Percentiles rank a stretch among this genome's conserved stretches.
phyloP scores from a whole-genome alignment of 441 rosid genomes.

The Bruguiera hainesii region DNA sequence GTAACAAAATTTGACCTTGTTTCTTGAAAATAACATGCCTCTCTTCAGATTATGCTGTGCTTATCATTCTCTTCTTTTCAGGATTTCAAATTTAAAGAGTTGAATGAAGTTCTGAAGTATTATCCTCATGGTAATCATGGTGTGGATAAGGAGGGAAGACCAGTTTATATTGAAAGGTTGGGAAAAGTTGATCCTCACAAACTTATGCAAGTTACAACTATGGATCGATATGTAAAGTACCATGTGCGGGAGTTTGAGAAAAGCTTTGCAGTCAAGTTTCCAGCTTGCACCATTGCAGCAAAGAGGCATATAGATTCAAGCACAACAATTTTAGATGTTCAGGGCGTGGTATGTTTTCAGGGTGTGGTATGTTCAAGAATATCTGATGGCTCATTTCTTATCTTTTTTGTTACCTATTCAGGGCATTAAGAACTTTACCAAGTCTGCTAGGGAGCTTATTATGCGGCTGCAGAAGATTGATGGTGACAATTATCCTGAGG shows the following conservation, averaged over 20 bases:
- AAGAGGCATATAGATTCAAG: slow-evolving; percentile 94
- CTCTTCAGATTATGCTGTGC: slow-evolving; percentile 10
- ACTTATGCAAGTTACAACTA: slow-evolving; percentile 90
- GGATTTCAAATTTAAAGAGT: slow-evolving; percentile 85
- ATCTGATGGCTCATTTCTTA: slow-evolving; percentile 11
- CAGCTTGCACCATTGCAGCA: slow-evolving; percentile 90
- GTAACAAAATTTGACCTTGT: slow-evolving; percentile 31
- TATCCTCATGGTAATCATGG: slow-evolving; percentile 98
- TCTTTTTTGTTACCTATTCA: slow-evolving; percentile 26
- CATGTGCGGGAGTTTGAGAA: slow-evolving; percentile 96
- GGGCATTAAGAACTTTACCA: slow-evolving; percentile 91
- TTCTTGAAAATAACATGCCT: slow-evolving; percentile 9
- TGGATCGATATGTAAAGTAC: slow-evolving; percentile 85
- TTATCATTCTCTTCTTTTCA: slow-evolving; percentile 23
- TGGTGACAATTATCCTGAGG: slow-evolving; percentile 99
- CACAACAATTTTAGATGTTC: slow-evolving; percentile 97
- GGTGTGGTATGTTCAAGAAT: slow-evolving; percentile 65
- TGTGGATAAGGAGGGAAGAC: slow-evolving; percentile 96
- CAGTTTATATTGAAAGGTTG: slow-evolving; percentile 86
- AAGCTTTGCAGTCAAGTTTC: slow-evolving; percentile 77
- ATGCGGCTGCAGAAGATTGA: slow-evolving; percentile 88
- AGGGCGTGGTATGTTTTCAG: slow-evolving; percentile 78
- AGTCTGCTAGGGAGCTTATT: slow-evolving; percentile 90
- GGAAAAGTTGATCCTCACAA: slow-evolving; percentile 89
- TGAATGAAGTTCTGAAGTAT: slow-evolving; percentile 70